Conservation (phyloP, 768 basidiomycete genomes). For the Hypsizygus marmoreus region DNA sequence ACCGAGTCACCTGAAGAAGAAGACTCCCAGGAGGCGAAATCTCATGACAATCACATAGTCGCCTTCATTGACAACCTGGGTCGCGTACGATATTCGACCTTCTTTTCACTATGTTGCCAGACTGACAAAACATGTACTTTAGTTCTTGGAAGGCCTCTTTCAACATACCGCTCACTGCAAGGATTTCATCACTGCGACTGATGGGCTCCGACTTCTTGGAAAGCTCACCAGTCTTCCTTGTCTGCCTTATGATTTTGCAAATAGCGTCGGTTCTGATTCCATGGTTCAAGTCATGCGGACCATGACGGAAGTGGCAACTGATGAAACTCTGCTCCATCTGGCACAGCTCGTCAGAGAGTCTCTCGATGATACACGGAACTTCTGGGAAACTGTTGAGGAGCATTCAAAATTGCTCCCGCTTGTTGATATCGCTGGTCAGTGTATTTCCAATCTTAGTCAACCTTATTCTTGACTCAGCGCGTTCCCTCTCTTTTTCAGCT, state of each 20-base stretch:
- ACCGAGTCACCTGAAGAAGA: conserved; percentile 22
- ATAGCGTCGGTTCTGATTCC: conserved; percentile 82
- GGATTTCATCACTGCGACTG: conserved; percentile 78
- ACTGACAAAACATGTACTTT: conserved; percentile 7
- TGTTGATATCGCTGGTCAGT: conserved; percentile 55
- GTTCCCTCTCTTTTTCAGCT: conserved; percentile 30
- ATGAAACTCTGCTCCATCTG: conserved; percentile 71
- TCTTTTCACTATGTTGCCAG: neutral
- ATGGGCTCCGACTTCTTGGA: conserved; percentile 75
- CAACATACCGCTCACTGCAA: conserved; percentile 88
- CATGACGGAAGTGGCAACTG: conserved; percentile 84
- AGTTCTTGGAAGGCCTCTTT: conserved; percentile 95
- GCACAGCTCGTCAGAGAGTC: conserved; percentile 70
- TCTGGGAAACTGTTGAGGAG: conserved; percentile 61
- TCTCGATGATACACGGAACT: conserved; percentile 64
- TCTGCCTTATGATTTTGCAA: conserved; percentile 86
- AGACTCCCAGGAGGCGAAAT: conserved; percentile 35
- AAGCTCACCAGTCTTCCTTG: conserved; percentile 81
- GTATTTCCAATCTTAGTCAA: conserved; percentile 4
- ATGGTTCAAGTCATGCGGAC: conserved; percentile 88
- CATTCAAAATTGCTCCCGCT: conserved; percentile 66
- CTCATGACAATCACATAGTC: conserved; percentile 76
- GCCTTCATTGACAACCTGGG: conserved; percentile 80
- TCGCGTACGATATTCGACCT: conserved; percentile 49
- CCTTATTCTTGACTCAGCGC: conserved; percentile 7